Evolutionary conservation across 768 basidiomycete species (phyloP).

Genomic region (Megacollybia marginata): DNA sequence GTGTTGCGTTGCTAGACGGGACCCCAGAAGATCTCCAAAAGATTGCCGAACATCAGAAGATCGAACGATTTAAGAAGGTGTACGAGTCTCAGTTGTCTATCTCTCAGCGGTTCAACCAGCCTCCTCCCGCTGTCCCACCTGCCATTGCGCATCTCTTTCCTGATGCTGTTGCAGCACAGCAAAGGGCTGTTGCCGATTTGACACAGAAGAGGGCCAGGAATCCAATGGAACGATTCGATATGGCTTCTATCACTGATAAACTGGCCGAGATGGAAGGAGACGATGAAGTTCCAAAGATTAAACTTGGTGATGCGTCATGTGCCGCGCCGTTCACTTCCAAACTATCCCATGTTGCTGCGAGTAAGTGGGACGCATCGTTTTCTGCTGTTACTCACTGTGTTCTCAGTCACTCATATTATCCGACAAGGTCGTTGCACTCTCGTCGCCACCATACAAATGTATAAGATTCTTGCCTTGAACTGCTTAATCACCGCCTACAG

Average conservation of each 20-base stretch:
- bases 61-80: conserved; percentile 91
- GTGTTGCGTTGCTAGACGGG: conserved; percentile 88
- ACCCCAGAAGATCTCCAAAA: conserved; percentile 86
- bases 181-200: conserved; percentile 64
- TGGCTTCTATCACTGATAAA: conserved; percentile 72
- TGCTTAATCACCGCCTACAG: conserved; percentile 99
- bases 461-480: conserved; percentile 97
- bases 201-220: conserved; percentile 68
- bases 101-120: conserved; percentile 83
- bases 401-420: conserved; percentile 88
- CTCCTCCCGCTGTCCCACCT: conserved; percentile 88
- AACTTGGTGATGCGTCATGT: conserved; percentile 98
- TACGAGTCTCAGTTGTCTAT: conserved; percentile 95
- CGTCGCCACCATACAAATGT: conserved; percentile 99
- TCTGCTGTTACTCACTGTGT: neutral
- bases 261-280: conserved; percentile 93
- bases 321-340: conserved; percentile 99
- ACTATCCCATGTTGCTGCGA: conserved; percentile 92
- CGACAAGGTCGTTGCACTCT: conserved; percentile 98
- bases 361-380: conserved; percentile 39
- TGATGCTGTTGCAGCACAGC: conserved; percentile 84
- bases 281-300: conserved; percentile 94
- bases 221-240: conserved; percentile 88
- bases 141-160: conserved; percentile 85
- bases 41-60: conserved; percentile 86